Conservation (phyloP, 106 monocot genomes). For the Gastrodia elata region DNA sequence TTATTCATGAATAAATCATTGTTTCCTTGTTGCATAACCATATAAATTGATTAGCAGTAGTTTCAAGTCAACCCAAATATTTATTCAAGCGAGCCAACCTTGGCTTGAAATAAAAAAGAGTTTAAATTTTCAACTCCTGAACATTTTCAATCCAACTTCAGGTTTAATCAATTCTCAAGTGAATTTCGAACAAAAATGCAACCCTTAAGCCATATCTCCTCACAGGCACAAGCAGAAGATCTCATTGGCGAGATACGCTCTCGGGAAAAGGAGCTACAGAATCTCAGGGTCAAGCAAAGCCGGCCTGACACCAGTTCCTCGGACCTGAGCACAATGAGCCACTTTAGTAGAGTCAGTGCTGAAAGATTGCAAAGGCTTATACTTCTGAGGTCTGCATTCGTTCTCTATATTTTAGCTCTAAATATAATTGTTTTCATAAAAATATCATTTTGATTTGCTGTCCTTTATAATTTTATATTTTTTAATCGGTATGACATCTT, state of each 20-base stretch:
- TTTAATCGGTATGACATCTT: neutral
- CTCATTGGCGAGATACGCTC: conserved; percentile 34
- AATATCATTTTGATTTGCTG: conserved; percentile 37
- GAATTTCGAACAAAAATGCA: neutral
- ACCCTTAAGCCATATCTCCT: neutral
- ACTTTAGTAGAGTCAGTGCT: conserved; percentile 28
- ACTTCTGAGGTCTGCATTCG: conserved; percentile 51
- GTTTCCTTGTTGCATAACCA: too few species aligned
- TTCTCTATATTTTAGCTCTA: conserved; percentile 63
- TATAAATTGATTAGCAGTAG: too few species aligned
- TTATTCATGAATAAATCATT: too few species aligned
- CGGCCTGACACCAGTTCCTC: conserved; percentile 15
- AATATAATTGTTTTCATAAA: conserved; percentile 76
- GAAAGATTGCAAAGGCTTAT: conserved; percentile 40
- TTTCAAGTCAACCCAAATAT: too few species aligned
- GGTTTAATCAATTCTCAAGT: too few species aligned
- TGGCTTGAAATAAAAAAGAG: too few species aligned
- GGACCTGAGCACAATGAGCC: conserved; percentile 25
- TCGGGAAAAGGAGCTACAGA: conserved; percentile 52
- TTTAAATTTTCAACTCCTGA: too few species aligned
- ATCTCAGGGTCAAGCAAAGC: conserved; percentile 23
- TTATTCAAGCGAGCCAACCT: too few species aligned
- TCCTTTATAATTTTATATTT: neutral
- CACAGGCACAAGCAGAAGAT: conserved; percentile 69
- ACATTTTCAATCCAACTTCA: too few species aligned